A percentile compares a stretch with the other conserved stretches of the same genome.
Conservation (phyloP, 495 filamentous ascomycete species). For the Xylaria longipes region DNA sequence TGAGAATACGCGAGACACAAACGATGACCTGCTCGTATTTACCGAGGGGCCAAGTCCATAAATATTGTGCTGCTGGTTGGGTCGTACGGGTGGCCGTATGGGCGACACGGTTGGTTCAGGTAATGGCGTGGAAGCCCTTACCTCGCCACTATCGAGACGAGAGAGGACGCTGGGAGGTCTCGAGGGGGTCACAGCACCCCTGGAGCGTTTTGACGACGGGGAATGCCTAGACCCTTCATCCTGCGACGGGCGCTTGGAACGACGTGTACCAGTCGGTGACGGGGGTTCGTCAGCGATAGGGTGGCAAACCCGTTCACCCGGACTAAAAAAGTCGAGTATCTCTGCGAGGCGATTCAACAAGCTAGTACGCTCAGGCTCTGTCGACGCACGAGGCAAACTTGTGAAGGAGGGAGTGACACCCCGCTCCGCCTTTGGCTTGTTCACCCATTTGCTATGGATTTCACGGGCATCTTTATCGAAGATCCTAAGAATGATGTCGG, state of each 20-base stretch:
- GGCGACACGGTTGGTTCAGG: conserved; percentile 26
- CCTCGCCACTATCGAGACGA: conserved; percentile 36
- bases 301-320: conserved; percentile 22
- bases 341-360: conserved; percentile 27
- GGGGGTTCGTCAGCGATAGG: conserved; percentile 26
- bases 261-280: neutral
- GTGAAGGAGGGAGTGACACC: conserved; percentile 30
- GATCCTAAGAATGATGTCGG: conserved; percentile 23
- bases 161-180: conserved; percentile 36
- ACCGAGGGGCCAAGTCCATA: conserved; percentile 21
- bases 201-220: conserved; percentile 22
- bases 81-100: neutral
- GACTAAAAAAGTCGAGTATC: conserved; percentile 26
- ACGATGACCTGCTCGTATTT: conserved; percentile 31
- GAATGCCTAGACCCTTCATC: conserved; percentile 2
- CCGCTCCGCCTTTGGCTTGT: conserved; percentile 29
- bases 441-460: conserved; percentile 40
- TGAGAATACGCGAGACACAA: conserved; percentile 40
- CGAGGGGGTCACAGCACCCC: neutral
- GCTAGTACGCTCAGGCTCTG: conserved; percentile 32
- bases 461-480: conserved; percentile 35
- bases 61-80: conserved; percentile 18
- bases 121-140: conserved; percentile 26
- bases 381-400: conserved; percentile 31
- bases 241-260: conserved; percentile 20